Base-by-base conservation (phyloP, 371 early-diverging fungal genomes). In the Rhizopus sp. region DNA sequence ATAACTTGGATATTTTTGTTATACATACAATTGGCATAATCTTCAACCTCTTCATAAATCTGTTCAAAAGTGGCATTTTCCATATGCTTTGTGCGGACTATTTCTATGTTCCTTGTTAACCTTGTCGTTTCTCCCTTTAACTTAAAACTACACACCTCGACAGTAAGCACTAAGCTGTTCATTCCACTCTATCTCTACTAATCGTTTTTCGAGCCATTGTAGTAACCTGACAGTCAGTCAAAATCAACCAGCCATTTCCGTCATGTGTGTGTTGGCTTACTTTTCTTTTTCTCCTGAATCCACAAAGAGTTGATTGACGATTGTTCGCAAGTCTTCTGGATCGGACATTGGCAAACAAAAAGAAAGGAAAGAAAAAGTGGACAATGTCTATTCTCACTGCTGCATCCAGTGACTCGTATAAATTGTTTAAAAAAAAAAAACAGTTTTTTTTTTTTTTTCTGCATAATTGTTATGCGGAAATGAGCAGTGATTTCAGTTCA, bases 401-500 rank as follows among this genome's bases (percentile, higher is more conserved):
- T 23, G 23, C 23, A 23, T 23, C 23, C 23, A 23, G 23, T 23
- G 23, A 23, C 23, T 23, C 23, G 23, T 23, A 23, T 23, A 23
- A 23, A 23, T 23, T 23, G 23, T 34, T 57, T 17, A n/a, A n/a
- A n/a, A n/a, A n/a, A n/a, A n/a, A n/a, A n/a, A n/a, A n/a, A n/a
- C n/a, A n/a, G n/a, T 57, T 50, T 57, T 44, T 50, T 42, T 49
- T 40, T 30, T 40, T 38, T 29, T 40, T 31, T 31, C 23, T 9
- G 44, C 44, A 33, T 54, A 35, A 15, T 34, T 45, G 42, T 33
- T 13, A 34, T 47, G 37, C 48, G 30, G 29, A 46, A 31, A 78
- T 78, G 78, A 78, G 70, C 52, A 74, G 68, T 55, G 73, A 75
- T 64, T 60, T 62, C 64, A 55, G 29, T 46, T 58, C 62, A 56